Conservation (phyloP, 768 basidiomycete species). For the Infundibulicybe gibba region DNA sequence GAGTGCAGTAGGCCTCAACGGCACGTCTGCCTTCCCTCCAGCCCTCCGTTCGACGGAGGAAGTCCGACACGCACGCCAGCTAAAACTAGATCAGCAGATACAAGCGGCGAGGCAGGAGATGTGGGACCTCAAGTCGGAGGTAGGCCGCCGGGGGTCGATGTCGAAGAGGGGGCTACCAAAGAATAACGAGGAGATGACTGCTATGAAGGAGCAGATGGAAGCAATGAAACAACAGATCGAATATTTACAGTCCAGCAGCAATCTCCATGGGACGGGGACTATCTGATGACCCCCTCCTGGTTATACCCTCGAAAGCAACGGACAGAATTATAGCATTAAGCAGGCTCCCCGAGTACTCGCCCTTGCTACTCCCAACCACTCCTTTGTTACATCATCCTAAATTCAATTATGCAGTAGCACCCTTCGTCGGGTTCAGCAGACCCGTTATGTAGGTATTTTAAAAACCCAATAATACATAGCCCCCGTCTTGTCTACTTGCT, state of each 20-base stretch:
- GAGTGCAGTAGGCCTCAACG: too few species aligned
- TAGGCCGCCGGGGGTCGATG: not conserved
- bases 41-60: conserved; percentile 4
- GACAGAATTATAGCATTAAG: too few species aligned
- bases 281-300: conserved; percentile 27
- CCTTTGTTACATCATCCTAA: too few species aligned
- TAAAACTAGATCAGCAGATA: conserved; percentile 18
- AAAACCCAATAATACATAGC: too few species aligned
- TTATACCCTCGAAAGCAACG: conserved; percentile 10
- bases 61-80: conserved; percentile 16
- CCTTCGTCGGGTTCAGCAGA: too few species aligned
- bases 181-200: conserved; percentile 14
- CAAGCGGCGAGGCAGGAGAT: conserved; percentile 18
- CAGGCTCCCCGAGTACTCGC: too few species aligned
- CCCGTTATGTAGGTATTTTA: too few species aligned
- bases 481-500: too few species aligned
- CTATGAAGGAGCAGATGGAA: conserved; percentile 22
- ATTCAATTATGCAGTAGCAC: too few species aligned
- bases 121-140: conserved; percentile 7
- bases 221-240: conserved; percentile 20
- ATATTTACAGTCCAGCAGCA: conserved; percentile 19
- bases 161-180: not conserved
- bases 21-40: too few species aligned
- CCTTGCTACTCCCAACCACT: too few species aligned
- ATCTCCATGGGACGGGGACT: conserved; percentile 24